A percentile compares a stretch with the other conserved stretches of the same genome.
phyloP scores from a whole-genome alignment of 2,329 filamentous ascomycete species.

The Sphaerulina musiva region DNA sequence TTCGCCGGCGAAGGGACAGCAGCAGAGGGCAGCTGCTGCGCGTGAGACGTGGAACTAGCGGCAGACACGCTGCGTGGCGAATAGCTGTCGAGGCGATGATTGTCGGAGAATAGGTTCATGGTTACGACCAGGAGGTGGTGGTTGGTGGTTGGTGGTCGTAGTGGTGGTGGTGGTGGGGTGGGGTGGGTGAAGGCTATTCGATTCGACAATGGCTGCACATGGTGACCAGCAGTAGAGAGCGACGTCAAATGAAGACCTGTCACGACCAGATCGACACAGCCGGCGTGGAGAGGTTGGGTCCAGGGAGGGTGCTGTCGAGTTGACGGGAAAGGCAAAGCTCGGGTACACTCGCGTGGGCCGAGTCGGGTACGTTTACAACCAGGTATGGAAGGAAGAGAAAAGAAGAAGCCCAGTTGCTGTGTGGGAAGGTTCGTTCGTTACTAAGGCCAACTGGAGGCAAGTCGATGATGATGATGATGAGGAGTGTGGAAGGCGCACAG shows the following conservation, averaged over 20 bases:
- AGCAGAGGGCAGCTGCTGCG: constrained; percentile 15
- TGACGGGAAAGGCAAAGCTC: constrained; percentile 1
- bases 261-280: constrained; percentile 13
- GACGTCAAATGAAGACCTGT: constrained; percentile 5
- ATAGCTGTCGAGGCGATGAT: constrained; percentile 19
- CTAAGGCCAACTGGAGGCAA: constrained; percentile 1
- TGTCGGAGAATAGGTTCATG: constrained; percentile 24
- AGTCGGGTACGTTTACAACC: not conserved
- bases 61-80: constrained; percentile 14
- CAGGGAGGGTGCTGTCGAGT: constrained; percentile 3
- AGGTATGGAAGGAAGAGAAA: too few species aligned
- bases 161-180: not conserved
- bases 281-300: constrained; percentile 9
- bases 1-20: constrained; percentile 10
- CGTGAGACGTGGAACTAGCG: constrained; percentile 15
- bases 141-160: too few species aligned
- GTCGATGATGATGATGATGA: not conserved
- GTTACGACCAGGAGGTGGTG: constrained; percentile 14
- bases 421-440: not conserved
- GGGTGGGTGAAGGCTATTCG: constrained; percentile 19
- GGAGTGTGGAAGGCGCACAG: constrained; percentile 5
- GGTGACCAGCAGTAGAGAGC: constrained; percentile 13
- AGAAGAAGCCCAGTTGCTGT: not conserved
- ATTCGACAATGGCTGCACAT: constrained; percentile 22
- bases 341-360: constrained; percentile 1